phyloP scores from a whole-genome alignment of 1,139 yeast species.

The Arxiozyma slooffiae region DNA sequence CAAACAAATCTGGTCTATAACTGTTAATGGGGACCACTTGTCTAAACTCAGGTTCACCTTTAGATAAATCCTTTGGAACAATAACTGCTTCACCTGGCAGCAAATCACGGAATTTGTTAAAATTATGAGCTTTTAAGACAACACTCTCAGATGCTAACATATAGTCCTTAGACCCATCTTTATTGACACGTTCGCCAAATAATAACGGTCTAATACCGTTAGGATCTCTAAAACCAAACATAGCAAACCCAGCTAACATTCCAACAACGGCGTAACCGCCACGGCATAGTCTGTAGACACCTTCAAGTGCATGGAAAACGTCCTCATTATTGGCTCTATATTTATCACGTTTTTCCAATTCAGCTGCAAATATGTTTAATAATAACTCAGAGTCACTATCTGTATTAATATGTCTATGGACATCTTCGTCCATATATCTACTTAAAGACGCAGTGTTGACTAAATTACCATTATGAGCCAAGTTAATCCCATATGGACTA shows the following conservation, averaged over 20 bases:
- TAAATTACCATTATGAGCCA: slow-evolving; percentile 90
- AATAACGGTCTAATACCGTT: slow-evolving; percentile 90
- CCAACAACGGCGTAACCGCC: slow-evolving; percentile 97
- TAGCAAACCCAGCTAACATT: slow-evolving; percentile 91
- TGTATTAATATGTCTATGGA: slow-evolving; percentile 94
- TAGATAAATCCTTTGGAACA: slow-evolving; percentile 58
- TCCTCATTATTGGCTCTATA: slow-evolving; percentile 87
- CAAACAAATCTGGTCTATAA: slow-evolving; percentile 93
- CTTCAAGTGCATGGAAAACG: slow-evolving; percentile 74
- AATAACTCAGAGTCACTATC: slow-evolving; percentile 91
- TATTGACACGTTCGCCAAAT: slow-evolving; percentile 65
- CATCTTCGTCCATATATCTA: slow-evolving; percentile 78
- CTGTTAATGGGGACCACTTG: slow-evolving; percentile 74
- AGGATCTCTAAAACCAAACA: slow-evolving; percentile 94
- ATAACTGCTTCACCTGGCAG: slow-evolving; percentile 95
- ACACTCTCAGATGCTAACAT: slow-evolving; percentile 96
- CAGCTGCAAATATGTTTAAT: slow-evolving; percentile 82
- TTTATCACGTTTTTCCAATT: slow-evolving; percentile 83
- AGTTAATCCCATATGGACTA: slow-evolving; percentile 85
- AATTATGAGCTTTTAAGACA: slow-evolving; percentile 89
- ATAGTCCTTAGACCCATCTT: slow-evolving; percentile 71
- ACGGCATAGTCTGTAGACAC: slow-evolving; percentile 68
- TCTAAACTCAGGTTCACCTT: slow-evolving; percentile 57
- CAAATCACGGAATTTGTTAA: slow-evolving; percentile 66
- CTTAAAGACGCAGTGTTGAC: slow-evolving; percentile 76